Conservation (phyloP, 1,284 basidiomycete species). For the Afroboletus lepidellus region DNA sequence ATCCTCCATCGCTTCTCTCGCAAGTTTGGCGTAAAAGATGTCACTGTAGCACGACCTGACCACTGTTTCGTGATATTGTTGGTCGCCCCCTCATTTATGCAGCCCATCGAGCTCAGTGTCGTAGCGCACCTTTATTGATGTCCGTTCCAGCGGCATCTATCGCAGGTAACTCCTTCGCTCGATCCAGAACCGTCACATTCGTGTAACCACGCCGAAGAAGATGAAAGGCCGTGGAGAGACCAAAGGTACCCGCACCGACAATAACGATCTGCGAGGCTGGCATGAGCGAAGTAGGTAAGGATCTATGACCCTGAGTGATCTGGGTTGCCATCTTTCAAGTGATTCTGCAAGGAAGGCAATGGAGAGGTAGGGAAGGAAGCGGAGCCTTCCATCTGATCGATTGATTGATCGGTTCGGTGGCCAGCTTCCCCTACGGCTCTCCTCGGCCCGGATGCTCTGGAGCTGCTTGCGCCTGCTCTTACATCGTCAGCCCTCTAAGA, state of each 20-base stretch:
- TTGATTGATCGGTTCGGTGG: background rate
- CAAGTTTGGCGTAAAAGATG: constrained; percentile 66
- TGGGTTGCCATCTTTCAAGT: background rate
- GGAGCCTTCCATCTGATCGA: background rate
- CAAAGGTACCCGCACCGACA: constrained; percentile 85
- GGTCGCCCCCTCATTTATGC: background rate
- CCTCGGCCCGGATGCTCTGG: background rate
- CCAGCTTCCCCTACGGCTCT: background rate
- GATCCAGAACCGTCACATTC: constrained; percentile 73
- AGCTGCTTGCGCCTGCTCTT: background rate
- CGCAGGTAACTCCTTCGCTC: constrained; percentile 63
- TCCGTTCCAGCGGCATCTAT: constrained; percentile 82
- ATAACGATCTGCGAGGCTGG: constrained; percentile 49
- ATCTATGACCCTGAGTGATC: background rate
- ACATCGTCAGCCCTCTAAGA: too few relatives aligned
- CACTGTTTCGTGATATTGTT: constrained; percentile 41
- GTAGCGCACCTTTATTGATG: constrained; percentile 70
- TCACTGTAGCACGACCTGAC: constrained; percentile 72
- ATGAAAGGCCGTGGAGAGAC: constrained; percentile 79
- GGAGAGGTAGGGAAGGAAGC: background rate
- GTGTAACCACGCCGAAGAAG: constrained; percentile 67
- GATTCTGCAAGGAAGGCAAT: too few relatives aligned
- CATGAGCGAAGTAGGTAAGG: background rate
- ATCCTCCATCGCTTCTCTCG: constrained; percentile 65
- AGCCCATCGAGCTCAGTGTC: background rate